A percentile compares a stretch with the other conserved stretches of the same genome.
phyloP scores from a whole-genome alignment of 352 stramenopile species.

The Phytopythium sindhum region DNA sequence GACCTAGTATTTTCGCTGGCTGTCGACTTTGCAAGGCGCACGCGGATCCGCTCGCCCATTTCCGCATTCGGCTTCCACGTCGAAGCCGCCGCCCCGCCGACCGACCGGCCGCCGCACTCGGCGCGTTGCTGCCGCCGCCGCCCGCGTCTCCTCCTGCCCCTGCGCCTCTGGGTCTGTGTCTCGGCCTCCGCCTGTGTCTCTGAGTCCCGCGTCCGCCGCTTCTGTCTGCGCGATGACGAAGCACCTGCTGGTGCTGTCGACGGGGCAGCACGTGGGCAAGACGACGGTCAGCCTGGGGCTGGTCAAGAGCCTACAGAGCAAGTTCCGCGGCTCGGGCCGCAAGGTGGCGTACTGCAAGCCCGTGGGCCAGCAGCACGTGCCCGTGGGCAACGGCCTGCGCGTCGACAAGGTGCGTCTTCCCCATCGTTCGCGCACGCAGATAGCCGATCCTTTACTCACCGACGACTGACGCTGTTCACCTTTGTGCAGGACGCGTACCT shows the following conservation, averaged over 20 bases:
- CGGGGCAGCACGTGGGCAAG: constrained; percentile 97
- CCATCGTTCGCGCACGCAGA: too few species aligned
- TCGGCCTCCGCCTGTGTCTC: too few species aligned
- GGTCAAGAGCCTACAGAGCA: constrained; percentile 91
- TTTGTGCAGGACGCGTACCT: constrained; percentile 88
- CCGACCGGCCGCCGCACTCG: too few species aligned
- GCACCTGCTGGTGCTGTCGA: constrained; percentile 86
- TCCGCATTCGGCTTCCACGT: too few species aligned
- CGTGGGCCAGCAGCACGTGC: constrained; percentile 93
- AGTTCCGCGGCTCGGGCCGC: constrained; percentile 67
- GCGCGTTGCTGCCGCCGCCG: too few species aligned
- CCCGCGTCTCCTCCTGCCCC: too few species aligned
- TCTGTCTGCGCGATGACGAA: constrained; percentile 34
- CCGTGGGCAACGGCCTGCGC: constrained; percentile 73
- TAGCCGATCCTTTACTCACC: neutral
- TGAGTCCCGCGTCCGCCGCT: too few species aligned
- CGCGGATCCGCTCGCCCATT: neutral
- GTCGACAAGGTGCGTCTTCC: constrained; percentile 70
- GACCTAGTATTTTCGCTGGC: neutral
- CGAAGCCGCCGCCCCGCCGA: too few species aligned
- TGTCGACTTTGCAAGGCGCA: neutral
- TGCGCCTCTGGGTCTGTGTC: too few species aligned
- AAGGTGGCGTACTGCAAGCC: constrained; percentile 94
- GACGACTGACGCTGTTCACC: neutral
- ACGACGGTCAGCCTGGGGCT: constrained; percentile 95